phyloP scores from a whole-genome alignment of 768 basidiomycete species.

The Tephrocybe rancida region DNA sequence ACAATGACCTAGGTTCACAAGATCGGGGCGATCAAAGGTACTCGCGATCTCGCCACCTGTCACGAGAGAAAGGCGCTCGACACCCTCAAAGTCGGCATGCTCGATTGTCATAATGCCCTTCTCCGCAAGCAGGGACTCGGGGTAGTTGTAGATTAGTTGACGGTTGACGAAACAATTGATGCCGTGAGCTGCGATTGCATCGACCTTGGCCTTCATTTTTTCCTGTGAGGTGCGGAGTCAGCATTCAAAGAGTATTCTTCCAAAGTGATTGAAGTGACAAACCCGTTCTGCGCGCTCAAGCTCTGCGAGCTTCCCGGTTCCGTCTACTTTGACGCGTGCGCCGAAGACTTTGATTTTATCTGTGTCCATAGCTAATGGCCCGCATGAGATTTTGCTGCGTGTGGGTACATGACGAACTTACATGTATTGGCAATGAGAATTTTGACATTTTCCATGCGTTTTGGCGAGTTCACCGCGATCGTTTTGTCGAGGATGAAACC shows the following conservation, averaged over 20 bases:
- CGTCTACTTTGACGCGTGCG: constrained; percentile 92
- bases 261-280: constrained; percentile 19
- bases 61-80: constrained; percentile 92
- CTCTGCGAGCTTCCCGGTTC: constrained; percentile 96
- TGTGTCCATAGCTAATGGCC: constrained; percentile 87
- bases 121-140: constrained; percentile 93
- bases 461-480: constrained; percentile 93
- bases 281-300: constrained; percentile 95
- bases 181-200: constrained; percentile 90
- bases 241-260: not conserved
- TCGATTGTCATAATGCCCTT: constrained; percentile 96
- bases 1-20: constrained; percentile 90
- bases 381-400: constrained; percentile 26
- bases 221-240: too few relatives aligned
- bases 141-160: constrained; percentile 99
- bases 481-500: constrained; percentile 98
- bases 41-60: constrained; percentile 97
- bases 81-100: constrained; percentile 99
- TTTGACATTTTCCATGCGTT: constrained; percentile 91
- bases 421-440: constrained; percentile 99
- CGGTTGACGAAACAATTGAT: constrained; percentile 98
- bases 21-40: constrained; percentile 91
- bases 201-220: constrained; percentile 99
- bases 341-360: constrained; percentile 99
- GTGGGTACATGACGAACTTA: constrained; percentile 36